These are phyloP conservation scores for Lumnitzera racemosa DNA, from an alignment of 345 rosid genomes.

Conservation along the genomic window DNA sequence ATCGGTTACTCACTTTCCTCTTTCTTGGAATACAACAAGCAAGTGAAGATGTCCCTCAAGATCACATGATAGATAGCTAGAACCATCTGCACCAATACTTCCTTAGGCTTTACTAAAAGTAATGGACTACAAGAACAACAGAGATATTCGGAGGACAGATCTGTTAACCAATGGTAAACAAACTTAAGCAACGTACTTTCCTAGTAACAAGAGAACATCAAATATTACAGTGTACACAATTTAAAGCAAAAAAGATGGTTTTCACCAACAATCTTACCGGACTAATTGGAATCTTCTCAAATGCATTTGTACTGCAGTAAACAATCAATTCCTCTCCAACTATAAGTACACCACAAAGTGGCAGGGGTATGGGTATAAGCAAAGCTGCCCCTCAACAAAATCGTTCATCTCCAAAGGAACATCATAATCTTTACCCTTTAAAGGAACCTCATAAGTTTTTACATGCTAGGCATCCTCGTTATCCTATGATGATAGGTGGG, in stretches of 20 bases:
- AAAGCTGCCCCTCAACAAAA: constrained; percentile 93
- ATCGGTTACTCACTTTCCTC: constrained; percentile 61
- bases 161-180: too few relatives aligned
- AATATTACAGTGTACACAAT: neutral
- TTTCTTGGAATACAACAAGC: constrained; percentile 85
- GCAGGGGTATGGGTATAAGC: constrained; percentile 95
- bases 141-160: constrained; percentile 4
- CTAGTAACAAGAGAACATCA: neutral
- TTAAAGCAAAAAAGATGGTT: neutral
- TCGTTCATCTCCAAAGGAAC: constrained; percentile 91
- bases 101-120: constrained; percentile 67
- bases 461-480: constrained; percentile 77
- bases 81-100: constrained; percentile 94
- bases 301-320: constrained; percentile 80
- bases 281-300: constrained; percentile 73
- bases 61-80: constrained; percentile 90
- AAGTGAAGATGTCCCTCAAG: constrained; percentile 82
- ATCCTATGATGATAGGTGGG: constrained; percentile 33
- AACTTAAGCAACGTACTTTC: too few relatives aligned
- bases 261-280: constrained; percentile 41
- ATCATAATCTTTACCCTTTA: constrained; percentile 70
- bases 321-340: constrained; percentile 92
- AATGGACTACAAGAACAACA: constrained; percentile 47
- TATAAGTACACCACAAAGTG: constrained; percentile 96
- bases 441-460: constrained; percentile 17